Percentiles rank a stretch among this genome's conserved stretches.
Conservation (phyloP, 352 stramenopile species). For the Globisporangium recalcitrans region DNA sequence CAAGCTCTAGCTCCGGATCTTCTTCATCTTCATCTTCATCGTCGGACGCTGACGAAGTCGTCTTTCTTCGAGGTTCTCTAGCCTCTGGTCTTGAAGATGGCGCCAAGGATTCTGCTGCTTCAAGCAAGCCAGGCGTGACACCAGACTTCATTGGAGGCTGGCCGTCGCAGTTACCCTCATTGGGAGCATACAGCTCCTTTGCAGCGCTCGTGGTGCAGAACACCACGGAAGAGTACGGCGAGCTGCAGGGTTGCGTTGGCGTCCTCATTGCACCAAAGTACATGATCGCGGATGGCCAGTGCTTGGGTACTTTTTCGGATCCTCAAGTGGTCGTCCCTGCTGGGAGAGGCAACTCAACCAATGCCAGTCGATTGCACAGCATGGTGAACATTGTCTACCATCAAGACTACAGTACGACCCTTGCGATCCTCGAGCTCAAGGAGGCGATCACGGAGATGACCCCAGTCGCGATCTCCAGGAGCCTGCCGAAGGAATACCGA, state of each 20-base stretch:
- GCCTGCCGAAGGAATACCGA: slow-evolving; percentile 2
- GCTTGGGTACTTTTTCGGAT: background rate
- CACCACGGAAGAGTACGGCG: slow-evolving; percentile 1
- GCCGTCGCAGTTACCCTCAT: slow-evolving; percentile 3
- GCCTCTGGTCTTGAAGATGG: background rate
- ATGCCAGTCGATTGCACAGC: background rate
- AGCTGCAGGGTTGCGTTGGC: slow-evolving; percentile 9
- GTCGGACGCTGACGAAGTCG: background rate
- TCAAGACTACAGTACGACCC: background rate
- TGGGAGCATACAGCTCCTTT: slow-evolving; percentile 7
- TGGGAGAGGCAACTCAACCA: background rate
- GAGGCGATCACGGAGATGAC: slow-evolving; percentile 5
- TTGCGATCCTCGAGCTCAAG: slow-evolving; percentile 5
- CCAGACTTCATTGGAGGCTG: background rate
- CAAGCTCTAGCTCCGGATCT: background rate
- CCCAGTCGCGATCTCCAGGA: slow-evolving; percentile 5
- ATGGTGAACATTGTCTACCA: slow-evolving; percentile 2
- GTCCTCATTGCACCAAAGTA: slow-evolving; percentile 12
- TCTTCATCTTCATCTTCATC: background rate
- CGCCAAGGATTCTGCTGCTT: background rate
- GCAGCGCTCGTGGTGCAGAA: slow-evolving; percentile 12
- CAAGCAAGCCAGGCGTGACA: background rate
- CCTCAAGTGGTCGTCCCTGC: background rate
- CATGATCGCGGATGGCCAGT: slow-evolving; percentile 3
- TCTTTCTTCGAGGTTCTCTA: background rate